Conservation (phyloP, 2,329 filamentous ascomycete genomes). For the Cordyceps tenuipes region DNA sequence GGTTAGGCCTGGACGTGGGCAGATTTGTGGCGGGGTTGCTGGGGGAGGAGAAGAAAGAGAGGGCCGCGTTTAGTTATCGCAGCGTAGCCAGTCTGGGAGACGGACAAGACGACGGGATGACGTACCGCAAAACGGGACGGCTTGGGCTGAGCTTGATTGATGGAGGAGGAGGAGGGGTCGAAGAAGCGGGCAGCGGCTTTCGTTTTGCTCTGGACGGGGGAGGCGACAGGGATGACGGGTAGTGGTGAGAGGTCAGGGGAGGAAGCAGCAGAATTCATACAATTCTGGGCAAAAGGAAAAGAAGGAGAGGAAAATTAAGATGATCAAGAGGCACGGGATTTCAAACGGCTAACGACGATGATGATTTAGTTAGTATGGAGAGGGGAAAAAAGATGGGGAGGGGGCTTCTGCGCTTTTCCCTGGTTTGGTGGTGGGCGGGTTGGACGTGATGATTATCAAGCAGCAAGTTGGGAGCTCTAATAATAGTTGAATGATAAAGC, state of each 20-base stretch:
- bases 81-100: slow-evolving; percentile 1
- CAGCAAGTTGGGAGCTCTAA: neutral
- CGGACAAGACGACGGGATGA: slow-evolving; percentile 1
- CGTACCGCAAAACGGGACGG: slow-evolving; percentile 1
- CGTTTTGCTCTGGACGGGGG: neutral
- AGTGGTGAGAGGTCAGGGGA: neutral
- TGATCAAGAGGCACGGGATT: neutral
- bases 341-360: neutral
- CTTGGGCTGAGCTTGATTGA: neutral
- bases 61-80: neutral
- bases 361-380: neutral
- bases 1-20: slow-evolving; percentile 5
- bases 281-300: neutral
- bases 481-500: neutral
- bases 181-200: neutral
- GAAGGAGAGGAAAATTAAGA: neutral
- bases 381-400: neutral
- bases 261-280: neutral
- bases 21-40: slow-evolving; percentile 10
- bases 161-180: neutral
- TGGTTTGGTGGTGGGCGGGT: neutral
- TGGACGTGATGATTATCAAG: slow-evolving; percentile 8
- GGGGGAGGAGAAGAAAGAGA: neutral
- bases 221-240: too few species aligned
- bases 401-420: neutral